These are phyloP conservation scores for Tulasnella sp. DNA, from an alignment of 768 basidiomycete species.

Conservation along the genomic window DNA sequence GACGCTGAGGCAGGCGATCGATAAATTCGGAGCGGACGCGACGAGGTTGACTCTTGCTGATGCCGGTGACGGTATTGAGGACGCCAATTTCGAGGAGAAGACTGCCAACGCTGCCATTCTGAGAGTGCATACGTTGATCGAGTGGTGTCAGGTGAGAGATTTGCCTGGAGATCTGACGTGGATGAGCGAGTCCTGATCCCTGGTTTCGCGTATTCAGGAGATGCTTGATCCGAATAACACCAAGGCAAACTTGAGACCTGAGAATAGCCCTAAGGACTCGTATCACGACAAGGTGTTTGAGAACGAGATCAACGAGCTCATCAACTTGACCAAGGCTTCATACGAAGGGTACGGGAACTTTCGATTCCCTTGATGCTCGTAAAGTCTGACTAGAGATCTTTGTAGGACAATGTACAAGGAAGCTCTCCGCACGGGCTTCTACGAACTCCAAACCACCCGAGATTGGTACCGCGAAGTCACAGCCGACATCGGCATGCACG, in stretches of 20 bases:
- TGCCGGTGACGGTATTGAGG: slow-evolving; percentile 95
- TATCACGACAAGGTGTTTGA: slow-evolving; percentile 92
- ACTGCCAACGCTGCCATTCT: slow-evolving; percentile 96
- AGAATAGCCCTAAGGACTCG: slow-evolving; percentile 56
- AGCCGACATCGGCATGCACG: slow-evolving; percentile 85
- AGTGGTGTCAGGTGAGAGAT: slow-evolving; percentile 80
- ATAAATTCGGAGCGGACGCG: slow-evolving; percentile 97
- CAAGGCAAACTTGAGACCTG: slow-evolving; percentile 69
- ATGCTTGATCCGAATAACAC: slow-evolving; percentile 60
- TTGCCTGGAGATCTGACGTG: not conserved
- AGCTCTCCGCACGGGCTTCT: slow-evolving; percentile 92
- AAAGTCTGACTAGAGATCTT: not conserved
- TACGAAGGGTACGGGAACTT: slow-evolving; percentile 71
- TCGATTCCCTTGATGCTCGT: not conserved
- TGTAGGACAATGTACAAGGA: slow-evolving; percentile 92
- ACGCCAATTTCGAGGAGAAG: slow-evolving; percentile 99
- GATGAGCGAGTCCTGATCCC: not conserved
- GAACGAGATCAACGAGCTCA: slow-evolving; percentile 85
- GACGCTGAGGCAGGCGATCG: slow-evolving; percentile 83
- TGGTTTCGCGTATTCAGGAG: slow-evolving; percentile 56
- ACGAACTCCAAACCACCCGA: slow-evolving; percentile 87
- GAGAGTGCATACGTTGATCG: slow-evolving; percentile 84
- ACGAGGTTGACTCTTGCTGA: slow-evolving; percentile 91
- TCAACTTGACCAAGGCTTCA: slow-evolving; percentile 76
- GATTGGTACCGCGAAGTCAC: slow-evolving; percentile 96